Conservation (phyloP, 2,329 filamentous ascomycete genomes). For the Trichoderma sp. region DNA sequence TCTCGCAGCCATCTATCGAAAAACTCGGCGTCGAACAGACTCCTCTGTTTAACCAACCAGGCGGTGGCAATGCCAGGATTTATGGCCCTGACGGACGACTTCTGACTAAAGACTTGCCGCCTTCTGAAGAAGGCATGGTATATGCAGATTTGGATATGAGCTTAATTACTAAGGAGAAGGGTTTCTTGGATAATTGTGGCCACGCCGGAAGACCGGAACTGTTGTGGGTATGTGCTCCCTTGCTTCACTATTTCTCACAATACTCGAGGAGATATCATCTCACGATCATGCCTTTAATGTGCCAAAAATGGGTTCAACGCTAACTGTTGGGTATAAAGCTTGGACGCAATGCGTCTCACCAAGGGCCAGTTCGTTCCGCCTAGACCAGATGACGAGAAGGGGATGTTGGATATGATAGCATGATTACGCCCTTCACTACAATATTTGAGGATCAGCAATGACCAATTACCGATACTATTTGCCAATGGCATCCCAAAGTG, state of each 20-base stretch:
- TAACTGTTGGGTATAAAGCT: background rate
- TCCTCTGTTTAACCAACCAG: background rate
- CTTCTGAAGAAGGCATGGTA: background rate
- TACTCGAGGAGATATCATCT: background rate
- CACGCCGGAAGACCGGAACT: background rate
- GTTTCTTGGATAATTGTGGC: background rate
- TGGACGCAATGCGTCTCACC: background rate
- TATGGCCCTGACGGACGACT: background rate
- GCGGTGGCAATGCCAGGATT: background rate
- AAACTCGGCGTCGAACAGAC: background rate
- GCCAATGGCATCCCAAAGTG: background rate
- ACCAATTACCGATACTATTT: background rate
- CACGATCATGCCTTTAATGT: background rate
- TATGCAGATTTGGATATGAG: conserved; percentile 3
- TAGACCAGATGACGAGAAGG: background rate
- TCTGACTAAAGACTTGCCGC: background rate
- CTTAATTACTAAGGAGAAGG: background rate
- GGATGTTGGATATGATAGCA: background rate
- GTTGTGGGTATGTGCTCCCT: background rate
- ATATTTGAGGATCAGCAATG: background rate
- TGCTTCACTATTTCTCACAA: background rate
- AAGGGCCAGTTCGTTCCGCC: background rate
- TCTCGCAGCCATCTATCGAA: background rate
- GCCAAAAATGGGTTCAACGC: background rate
- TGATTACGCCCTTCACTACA: background rate